A percentile compares a stretch with the other conserved stretches of the same genome.
phyloP scores from a whole-genome alignment of 768 basidiomycete species.

The Podaxis carcinomalis region DNA sequence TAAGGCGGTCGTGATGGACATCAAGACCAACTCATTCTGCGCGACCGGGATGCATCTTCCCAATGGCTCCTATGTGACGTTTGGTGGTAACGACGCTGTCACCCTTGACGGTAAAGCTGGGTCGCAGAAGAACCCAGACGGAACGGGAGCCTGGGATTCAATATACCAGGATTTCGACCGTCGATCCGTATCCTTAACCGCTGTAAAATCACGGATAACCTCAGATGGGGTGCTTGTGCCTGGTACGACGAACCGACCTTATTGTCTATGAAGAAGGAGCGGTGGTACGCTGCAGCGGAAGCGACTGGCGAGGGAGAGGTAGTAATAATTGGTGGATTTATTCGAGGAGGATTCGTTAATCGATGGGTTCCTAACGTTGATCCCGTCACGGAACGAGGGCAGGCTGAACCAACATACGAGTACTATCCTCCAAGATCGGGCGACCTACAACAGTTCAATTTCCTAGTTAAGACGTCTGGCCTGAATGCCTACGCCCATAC shows the following conservation, averaged over 20 bases:
- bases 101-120: conserved; percentile 53
- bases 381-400: conserved; percentile 51
- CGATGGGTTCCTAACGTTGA: not conserved
- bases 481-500: conserved; percentile 73
- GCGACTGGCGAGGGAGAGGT: conserved; percentile 56
- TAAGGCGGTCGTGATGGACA: conserved; percentile 58
- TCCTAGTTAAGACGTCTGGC: conserved; percentile 65
- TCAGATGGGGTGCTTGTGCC: not conserved
- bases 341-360: not conserved
- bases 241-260: not conserved
- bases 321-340: conserved; percentile 45
- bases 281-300: conserved; percentile 18
- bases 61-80: conserved; percentile 77
- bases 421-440: conserved; percentile 59
- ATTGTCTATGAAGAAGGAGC: not conserved
- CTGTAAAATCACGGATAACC: not conserved
- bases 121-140: conserved; percentile 56
- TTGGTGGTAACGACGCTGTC: conserved; percentile 71
- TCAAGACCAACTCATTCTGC: conserved; percentile 76
- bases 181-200: conserved; percentile 31
- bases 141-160: conserved; percentile 47
- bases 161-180: not conserved
- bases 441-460: conserved; percentile 52
- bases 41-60: conserved; percentile 62
- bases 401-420: conserved; percentile 77